Evolutionary conservation across 768 basidiomycete genomes (phyloP).

Genomic region (Brasilioporus rufonigricans): DNA sequence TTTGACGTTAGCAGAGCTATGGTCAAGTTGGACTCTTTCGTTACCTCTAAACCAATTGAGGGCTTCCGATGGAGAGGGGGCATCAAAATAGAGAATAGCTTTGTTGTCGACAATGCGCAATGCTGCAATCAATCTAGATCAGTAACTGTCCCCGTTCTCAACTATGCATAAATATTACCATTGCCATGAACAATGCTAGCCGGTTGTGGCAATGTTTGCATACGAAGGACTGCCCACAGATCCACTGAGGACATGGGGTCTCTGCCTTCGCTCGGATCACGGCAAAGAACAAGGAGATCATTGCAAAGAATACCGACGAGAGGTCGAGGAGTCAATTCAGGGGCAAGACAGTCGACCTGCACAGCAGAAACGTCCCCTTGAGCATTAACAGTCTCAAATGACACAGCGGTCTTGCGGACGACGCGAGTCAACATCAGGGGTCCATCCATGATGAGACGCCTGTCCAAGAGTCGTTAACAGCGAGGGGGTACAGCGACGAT

Average conservation of each 20-base stretch:
- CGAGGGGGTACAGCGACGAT: neutral
- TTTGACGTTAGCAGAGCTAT: slow-evolving; percentile 4
- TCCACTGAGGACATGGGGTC: slow-evolving; percentile 78
- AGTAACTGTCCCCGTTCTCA: slow-evolving; percentile 1
- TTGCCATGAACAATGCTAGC: slow-evolving; percentile 89
- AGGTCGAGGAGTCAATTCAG: slow-evolving; percentile 77
- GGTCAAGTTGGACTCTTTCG: slow-evolving; percentile 8
- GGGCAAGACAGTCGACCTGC: slow-evolving; percentile 87
- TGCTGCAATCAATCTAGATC: slow-evolving; percentile 39
- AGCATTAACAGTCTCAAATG: slow-evolving; percentile 76
- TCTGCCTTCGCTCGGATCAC: slow-evolving; percentile 78
- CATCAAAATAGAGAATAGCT: slow-evolving; percentile 87
- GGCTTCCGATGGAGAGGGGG: slow-evolving; percentile 79
- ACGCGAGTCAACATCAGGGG: slow-evolving; percentile 82
- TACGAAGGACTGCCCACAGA: slow-evolving; percentile 93
- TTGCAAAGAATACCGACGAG: slow-evolving; percentile 86
- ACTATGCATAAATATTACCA: slow-evolving; percentile 40
- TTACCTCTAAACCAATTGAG: slow-evolving; percentile 89
- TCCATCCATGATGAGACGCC: slow-evolving; percentile 93
- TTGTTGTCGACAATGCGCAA: slow-evolving; percentile 90
- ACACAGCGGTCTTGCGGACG: slow-evolving; percentile 78
- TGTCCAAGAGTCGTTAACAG: slow-evolving; percentile 29
- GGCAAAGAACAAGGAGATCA: slow-evolving; percentile 89
- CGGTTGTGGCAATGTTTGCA: slow-evolving; percentile 91
- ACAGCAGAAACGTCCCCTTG: slow-evolving; percentile 78